A percentile compares a stretch with the other conserved stretches of the same genome.
Conservation (phyloP, 495 filamentous ascomycete species). For the Monascus purpureus region DNA sequence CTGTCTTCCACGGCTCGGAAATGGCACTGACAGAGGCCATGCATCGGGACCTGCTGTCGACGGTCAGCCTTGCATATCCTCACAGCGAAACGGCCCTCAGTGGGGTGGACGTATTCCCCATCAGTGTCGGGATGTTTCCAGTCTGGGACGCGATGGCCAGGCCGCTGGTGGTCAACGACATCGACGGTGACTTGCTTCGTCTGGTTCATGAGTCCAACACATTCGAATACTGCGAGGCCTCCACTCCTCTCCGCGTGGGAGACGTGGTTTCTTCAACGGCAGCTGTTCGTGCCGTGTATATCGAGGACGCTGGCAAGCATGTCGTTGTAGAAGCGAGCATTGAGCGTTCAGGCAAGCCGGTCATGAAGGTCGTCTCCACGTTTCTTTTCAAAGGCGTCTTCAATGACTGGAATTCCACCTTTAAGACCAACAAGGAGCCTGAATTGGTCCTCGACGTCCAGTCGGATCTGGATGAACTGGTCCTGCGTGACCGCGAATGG, state of each 20-base stretch:
- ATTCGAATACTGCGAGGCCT: constrained; percentile 10
- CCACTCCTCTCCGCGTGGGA: constrained; percentile 10
- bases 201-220: constrained; percentile 20
- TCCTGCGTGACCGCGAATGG: too few species aligned
- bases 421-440: too few species aligned
- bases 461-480: too few species aligned
- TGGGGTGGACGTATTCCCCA: constrained; percentile 4
- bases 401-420: too few species aligned
- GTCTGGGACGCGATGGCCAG: constrained; percentile 19
- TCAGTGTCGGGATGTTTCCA: constrained; percentile 13
- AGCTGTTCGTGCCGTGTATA: constrained; percentile 7
- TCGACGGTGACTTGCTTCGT: constrained; percentile 18
- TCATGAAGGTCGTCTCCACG: constrained; percentile 12
- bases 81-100: too few species aligned
- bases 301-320: constrained; percentile 11
- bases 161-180: constrained; percentile 7
- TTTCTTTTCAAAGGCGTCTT: constrained; percentile 15
- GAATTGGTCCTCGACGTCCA: too few species aligned
- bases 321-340: constrained; percentile 15
- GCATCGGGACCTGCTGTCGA: too few species aligned
- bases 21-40: constrained; percentile 5
- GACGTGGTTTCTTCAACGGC: constrained; percentile 11
- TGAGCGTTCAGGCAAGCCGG: constrained; percentile 7
- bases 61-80: too few species aligned
- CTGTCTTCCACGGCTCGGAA: constrained; percentile 32